Base-by-base conservation (phyloP, 2,329 filamentous ascomycete species). In the Hymenoscyphus salicellus region DNA sequence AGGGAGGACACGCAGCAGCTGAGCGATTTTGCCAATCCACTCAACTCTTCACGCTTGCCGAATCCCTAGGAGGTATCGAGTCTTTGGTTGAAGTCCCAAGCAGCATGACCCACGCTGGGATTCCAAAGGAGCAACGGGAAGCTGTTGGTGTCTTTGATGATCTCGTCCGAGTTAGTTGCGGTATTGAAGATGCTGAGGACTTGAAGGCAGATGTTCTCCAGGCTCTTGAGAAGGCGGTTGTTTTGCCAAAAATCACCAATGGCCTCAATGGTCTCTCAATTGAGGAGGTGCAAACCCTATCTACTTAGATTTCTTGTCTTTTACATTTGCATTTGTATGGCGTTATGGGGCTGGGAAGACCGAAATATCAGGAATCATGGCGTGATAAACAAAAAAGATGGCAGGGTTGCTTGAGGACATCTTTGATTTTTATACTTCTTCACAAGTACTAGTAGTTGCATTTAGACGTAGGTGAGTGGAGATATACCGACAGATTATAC, bases 71-170 rank as follows among this genome's bases (percentile, higher is more conserved):
- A 66, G 95, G 94, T 63, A 90, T 99, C 58, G 95, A 99, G 85
- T 91, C 86, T 74, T 83, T 99, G 67, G 89, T 93, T 72, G 95
- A 99, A 80, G 86, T 99, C 2, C 95, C 95, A 26, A 91, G 91
- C 73, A 91, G 88, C 79, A 99, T 99, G 95, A 99, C 95, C 20
- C 95, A 99, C 78, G 91, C 93, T 28, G 95, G 94, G 65, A 99
- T 99, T 70, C 95, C 95, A 59, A 87, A 85, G 76, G 93, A 93
- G 66, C 88, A 96, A 82, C 85, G 95, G 64, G 95, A 99, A 83
- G 90, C 89, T 2, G 93, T 95, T 0, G 95, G 95, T 66, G 93
- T 99, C 36, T 98, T 89, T 74, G 95, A 99, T 75, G 95, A 99
- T 77, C 84, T 99, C 7, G 91, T 99, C 33, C 86, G 95, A 70